phyloP scores from a whole-genome alignment of 2,329 filamentous ascomycete species.

The Pseudopithomyces maydicus region DNA sequence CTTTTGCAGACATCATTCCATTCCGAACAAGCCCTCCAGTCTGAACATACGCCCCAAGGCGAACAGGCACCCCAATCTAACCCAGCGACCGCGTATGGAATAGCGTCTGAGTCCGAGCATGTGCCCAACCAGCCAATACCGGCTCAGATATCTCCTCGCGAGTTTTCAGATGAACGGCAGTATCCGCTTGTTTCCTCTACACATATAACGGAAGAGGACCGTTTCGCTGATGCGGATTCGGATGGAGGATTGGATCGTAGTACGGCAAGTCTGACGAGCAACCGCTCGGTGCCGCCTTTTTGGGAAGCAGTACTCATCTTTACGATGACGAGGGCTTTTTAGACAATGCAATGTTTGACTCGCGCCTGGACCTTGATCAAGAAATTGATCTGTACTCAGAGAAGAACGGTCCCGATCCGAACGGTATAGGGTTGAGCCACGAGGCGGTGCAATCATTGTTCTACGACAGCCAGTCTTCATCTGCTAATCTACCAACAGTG shows the following conservation, averaged over 20 bases:
- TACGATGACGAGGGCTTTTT: slow-evolving; percentile 43
- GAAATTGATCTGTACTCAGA: not conserved
- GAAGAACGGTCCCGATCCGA: slow-evolving; percentile 7
- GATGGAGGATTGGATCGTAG: slow-evolving; percentile 34
- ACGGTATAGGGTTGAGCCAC: slow-evolving; percentile 18
- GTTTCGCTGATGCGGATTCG: slow-evolving; percentile 50
- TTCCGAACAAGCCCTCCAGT: not conserved
- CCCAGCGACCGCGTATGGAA: no score
- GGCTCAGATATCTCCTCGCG: not conserved
- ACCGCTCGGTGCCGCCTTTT: slow-evolving; percentile 13
- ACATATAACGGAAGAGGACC: slow-evolving; percentile 45
- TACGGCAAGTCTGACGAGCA: slow-evolving; percentile 13
- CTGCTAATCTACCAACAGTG: slow-evolving; percentile 22
- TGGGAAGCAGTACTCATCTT: slow-evolving; percentile 35
- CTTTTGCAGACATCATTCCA: not conserved
- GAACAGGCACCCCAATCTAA: no score
- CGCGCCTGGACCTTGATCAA: slow-evolving; percentile 21
- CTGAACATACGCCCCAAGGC: no score
- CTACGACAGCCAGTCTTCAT: slow-evolving; percentile 23
- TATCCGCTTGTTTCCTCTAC: slow-evolving; percentile 22
- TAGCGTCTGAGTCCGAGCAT: not conserved
- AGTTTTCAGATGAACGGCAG: slow-evolving; percentile 9
- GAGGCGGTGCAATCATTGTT: slow-evolving; percentile 15
- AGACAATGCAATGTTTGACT: slow-evolving; percentile 37
- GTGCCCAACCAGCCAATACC: not conserved